These are phyloP conservation scores for Chaetothyriales sp. DNA, from an alignment of 2,329 filamentous ascomycete species.

Conservation along the genomic window DNA sequence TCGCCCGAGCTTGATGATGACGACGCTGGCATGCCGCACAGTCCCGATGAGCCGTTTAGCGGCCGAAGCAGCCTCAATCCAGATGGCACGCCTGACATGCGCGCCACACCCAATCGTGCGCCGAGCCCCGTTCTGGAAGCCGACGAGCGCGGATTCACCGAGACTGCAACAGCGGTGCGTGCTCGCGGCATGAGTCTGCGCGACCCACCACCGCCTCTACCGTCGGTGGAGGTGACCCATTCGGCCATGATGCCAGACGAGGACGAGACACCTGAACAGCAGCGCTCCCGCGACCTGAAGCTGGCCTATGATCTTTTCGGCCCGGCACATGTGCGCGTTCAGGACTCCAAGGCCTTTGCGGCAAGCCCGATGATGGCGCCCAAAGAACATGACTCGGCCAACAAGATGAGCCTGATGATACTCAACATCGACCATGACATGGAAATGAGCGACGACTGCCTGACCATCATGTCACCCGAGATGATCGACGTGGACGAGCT, in stretches of 20 bases:
- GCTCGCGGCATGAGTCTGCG: constrained; percentile 37
- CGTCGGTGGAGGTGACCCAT: constrained; percentile 20
- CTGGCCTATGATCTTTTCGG: constrained; percentile 30
- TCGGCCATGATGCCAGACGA: constrained; percentile 21
- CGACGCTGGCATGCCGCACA: constrained; percentile 38
- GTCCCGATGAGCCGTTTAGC: constrained; percentile 52
- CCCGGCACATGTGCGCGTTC: constrained; percentile 37
- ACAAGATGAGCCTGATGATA: constrained; percentile 29
- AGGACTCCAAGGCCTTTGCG: constrained; percentile 19
- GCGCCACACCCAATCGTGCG: constrained; percentile 44
- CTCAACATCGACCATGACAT: constrained; percentile 31
- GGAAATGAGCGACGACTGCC: constrained; percentile 38
- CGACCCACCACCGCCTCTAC: constrained; percentile 24
- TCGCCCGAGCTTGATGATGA: constrained; percentile 73
- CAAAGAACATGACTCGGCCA: constrained; percentile 7
- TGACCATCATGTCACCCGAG: constrained; percentile 60
- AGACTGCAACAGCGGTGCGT: constrained; percentile 76
- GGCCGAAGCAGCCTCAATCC: constrained; percentile 27
- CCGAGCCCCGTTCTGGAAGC: constrained; percentile 80
- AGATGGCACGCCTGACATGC: constrained; percentile 21
- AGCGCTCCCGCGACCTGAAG: constrained; percentile 29
- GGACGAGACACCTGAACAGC: constrained; percentile 26
- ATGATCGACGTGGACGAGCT: constrained; percentile 86
- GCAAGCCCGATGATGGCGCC: constrained; percentile 25
- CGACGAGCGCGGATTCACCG: constrained; percentile 92